phyloP scores from a whole-genome alignment of 257 asterid species.

The Scutellaria baicalensis region DNA sequence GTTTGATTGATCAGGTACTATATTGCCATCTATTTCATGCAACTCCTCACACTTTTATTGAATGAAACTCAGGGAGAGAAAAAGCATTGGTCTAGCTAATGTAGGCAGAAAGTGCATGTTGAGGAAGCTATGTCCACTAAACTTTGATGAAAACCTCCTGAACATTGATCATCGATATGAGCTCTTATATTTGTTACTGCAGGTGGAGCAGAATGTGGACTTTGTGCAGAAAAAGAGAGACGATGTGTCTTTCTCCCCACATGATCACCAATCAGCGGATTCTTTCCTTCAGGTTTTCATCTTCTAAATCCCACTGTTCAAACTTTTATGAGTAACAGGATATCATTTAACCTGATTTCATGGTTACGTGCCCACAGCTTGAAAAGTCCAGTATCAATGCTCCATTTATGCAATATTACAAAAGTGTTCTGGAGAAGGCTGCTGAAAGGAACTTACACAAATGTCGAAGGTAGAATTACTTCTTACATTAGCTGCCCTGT shows the following conservation, averaged over 20 bases:
- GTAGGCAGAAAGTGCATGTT: not conserved
- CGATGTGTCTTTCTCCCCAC: conserved; percentile 80
- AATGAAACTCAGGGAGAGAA: not conserved
- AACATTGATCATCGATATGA: not conserved
- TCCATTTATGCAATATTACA: conserved; percentile 71
- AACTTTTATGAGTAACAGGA: not conserved
- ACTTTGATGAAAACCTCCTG: not conserved
- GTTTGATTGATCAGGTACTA: conserved; percentile 80
- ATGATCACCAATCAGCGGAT: conserved; percentile 72
- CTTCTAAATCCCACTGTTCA: not conserved
- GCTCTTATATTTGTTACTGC: conserved; percentile 14
- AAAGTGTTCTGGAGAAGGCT: conserved; percentile 69
- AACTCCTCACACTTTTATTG: not conserved
- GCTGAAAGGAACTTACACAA: conserved; percentile 41
- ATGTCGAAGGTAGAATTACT: conserved; percentile 39
- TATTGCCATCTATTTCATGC: conserved; percentile 12
- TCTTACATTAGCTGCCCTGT: not conserved
- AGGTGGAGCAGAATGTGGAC: conserved; percentile 81
- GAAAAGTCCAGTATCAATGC: conserved; percentile 60
- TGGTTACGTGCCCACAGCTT: conserved; percentile 37
- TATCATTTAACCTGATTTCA: conserved; percentile 6
- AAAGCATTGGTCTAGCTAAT: not conserved
- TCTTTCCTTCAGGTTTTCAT: conserved; percentile 77
- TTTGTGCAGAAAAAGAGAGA: conserved; percentile 86
- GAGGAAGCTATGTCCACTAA: not conserved